Evolutionary conservation across 768 basidiomycete genomes (phyloP).

Genomic region (Pholiota conissans): DNA sequence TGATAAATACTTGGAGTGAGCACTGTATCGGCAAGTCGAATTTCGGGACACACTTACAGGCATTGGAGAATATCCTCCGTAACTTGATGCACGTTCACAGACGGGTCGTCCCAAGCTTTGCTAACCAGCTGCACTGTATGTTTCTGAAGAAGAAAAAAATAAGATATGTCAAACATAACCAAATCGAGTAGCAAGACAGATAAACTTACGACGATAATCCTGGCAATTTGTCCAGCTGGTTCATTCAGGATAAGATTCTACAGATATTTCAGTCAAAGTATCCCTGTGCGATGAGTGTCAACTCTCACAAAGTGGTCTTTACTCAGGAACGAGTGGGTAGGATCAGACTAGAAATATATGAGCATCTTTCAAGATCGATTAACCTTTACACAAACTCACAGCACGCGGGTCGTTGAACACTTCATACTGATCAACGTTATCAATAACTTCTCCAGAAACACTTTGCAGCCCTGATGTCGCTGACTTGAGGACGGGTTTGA

Average conservation of each 20-base stretch:
- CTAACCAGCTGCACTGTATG: slow-evolving; percentile 68
- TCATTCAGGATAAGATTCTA: slow-evolving; percentile 82
- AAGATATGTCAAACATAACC: background rate
- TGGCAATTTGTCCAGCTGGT: slow-evolving; percentile 76
- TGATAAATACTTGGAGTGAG: background rate
- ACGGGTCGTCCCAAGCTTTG: slow-evolving; percentile 80
- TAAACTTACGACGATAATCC: slow-evolving; percentile 62
- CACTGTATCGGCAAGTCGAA: too few relatives aligned
- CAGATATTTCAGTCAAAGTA: slow-evolving; percentile 7
- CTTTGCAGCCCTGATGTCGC: slow-evolving; percentile 62
- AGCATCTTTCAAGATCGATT: background rate
- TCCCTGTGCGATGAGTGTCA: background rate
- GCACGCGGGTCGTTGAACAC: slow-evolving; percentile 85
- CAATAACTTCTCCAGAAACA: slow-evolving; percentile 76
- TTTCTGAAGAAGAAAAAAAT: slow-evolving; percentile 34
- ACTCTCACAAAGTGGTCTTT: slow-evolving; percentile 85
- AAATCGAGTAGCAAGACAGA: too few relatives aligned
- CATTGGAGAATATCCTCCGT: slow-evolving; percentile 67
- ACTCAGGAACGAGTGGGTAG: slow-evolving; percentile 86
- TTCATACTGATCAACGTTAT: slow-evolving; percentile 81
- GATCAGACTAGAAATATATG: slow-evolving; percentile 60
- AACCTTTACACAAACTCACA: slow-evolving; percentile 37
- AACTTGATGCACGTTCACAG: slow-evolving; percentile 52
- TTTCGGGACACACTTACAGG: slow-evolving; percentile 39
- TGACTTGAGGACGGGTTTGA: slow-evolving; percentile 75